Conservation (phyloP, 257 asterid species). For the Solanum pimpinellifolium region DNA sequence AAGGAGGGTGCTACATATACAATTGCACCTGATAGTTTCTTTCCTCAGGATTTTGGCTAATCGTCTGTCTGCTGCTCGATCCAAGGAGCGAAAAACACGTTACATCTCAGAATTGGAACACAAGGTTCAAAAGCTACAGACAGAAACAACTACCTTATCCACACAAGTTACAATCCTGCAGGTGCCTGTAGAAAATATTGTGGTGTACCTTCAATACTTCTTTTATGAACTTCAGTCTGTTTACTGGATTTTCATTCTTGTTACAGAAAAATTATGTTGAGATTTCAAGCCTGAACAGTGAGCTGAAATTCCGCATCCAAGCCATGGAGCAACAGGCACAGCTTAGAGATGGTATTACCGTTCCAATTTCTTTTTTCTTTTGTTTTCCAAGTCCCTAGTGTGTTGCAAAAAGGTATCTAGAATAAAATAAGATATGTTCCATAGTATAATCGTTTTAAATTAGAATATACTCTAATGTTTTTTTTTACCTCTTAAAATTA, state of each 20-base stretch:
- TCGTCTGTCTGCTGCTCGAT: conserved; percentile 95
- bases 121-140: conserved; percentile 75
- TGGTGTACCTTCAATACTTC: not conserved
- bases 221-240: not conserved
- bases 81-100: conserved; percentile 83
- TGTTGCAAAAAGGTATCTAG: not conserved
- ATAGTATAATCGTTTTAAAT: not conserved
- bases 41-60: conserved; percentile 72
- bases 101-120: conserved; percentile 92
- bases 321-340: conserved; percentile 84
- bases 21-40: not conserved
- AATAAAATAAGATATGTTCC: not conserved
- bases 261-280: conserved; percentile 57
- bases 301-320: conserved; percentile 74
- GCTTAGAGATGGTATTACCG: conserved; percentile 66
- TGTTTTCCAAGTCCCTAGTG: not conserved
- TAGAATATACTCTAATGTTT: not conserved
- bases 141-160: conserved; percentile 66
- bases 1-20: not conserved
- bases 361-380: not conserved
- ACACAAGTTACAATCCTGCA: conserved; percentile 62
- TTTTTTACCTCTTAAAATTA: not conserved
- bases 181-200: conserved; percentile 23
- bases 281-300: conserved; percentile 58
- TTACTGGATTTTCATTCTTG: not conserved